These are phyloP conservation scores for Rhodotorula mucilaginosa DNA, from an alignment of 1,284 basidiomycete genomes.

Conservation along the genomic window DNA sequence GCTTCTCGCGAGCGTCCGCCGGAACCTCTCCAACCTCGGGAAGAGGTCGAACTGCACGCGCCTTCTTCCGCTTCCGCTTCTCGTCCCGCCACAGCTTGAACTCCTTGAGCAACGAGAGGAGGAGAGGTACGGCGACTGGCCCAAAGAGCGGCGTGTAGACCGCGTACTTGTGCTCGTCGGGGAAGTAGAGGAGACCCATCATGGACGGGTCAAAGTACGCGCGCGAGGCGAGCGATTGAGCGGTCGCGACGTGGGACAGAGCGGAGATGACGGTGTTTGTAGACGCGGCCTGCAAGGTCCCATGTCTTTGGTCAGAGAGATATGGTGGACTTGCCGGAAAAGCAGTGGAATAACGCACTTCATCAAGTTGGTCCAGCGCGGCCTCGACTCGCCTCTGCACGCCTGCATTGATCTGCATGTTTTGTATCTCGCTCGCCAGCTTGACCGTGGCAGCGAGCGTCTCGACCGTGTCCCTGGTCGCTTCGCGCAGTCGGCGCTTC, in stretches of 20 bases:
- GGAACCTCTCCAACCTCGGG: too few species aligned
- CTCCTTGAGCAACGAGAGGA: slow-evolving; percentile 38
- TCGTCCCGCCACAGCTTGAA: slow-evolving; percentile 25
- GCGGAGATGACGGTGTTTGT: not conserved
- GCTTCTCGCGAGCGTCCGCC: too few species aligned
- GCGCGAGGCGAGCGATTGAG: slow-evolving; percentile 69
- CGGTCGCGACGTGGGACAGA: slow-evolving; percentile 59
- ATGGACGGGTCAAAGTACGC: slow-evolving; percentile 97
- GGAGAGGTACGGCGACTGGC: slow-evolving; percentile 56
- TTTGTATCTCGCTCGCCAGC: slow-evolving; percentile 75
- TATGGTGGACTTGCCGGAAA: not conserved
- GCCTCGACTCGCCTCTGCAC: slow-evolving; percentile 70
- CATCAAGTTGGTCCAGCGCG: slow-evolving; percentile 67
- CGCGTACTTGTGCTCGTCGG: slow-evolving; percentile 90
- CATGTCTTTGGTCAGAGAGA: too few species aligned
- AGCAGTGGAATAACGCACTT: slow-evolving; percentile 55
- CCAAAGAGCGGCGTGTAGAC: slow-evolving; percentile 91
- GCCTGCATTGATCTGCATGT: slow-evolving; percentile 79
- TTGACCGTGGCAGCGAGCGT: slow-evolving; percentile 76
- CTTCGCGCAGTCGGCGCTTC: slow-evolving; percentile 69
- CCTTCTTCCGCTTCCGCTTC: slow-evolving; percentile 3
- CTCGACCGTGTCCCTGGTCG: slow-evolving; percentile 64
- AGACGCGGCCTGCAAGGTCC: not conserved
- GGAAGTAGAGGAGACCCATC: slow-evolving; percentile 93
- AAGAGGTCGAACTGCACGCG: too few species aligned